A percentile compares a stretch with the other conserved stretches of the same genome.
Evolutionary conservation across 108 stramenopile genomes (phyloP).

Genomic region (Fragilariopsis cylindrus): DNA sequence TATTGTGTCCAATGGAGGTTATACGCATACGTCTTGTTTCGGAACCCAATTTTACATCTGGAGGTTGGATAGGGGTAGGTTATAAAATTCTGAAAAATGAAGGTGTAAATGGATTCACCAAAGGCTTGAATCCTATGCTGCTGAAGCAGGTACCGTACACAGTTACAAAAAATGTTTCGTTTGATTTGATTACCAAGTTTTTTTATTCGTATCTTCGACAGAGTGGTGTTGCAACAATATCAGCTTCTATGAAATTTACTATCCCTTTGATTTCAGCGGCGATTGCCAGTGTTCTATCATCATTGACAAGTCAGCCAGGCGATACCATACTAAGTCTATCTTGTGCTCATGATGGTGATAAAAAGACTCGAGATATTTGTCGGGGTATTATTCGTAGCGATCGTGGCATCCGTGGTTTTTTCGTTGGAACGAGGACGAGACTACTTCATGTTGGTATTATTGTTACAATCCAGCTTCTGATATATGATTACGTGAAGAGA

Average conservation of each 20-base stretch:
- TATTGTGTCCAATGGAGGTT: conserved; percentile 89
- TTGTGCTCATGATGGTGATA: conserved; percentile 64
- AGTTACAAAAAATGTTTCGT: conserved; percentile 86
- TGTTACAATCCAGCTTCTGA: conserved; percentile 86
- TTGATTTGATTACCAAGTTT: conserved; percentile 65
- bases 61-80: conserved; percentile 56
- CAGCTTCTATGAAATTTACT: conserved; percentile 38
- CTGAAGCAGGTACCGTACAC: conserved; percentile 93
- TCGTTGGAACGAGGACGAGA: conserved; percentile 72
- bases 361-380: conserved; percentile 47
- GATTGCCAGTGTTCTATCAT: conserved; percentile 71
- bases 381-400: conserved; percentile 53
- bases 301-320: conserved; percentile 86
- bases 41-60: conserved; percentile 62
- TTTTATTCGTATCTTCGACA: conserved; percentile 39
- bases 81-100: conserved; percentile 55
- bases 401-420: conserved; percentile 62
- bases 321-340: conserved; percentile 85
- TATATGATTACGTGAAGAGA: conserved; percentile 88
- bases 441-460: conserved; percentile 87
- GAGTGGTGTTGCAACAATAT: conserved; percentile 37
- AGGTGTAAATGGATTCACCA: conserved; percentile 54
- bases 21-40: conserved; percentile 85
- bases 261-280: conserved; percentile 76
- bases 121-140: conserved; percentile 75